Conservation (phyloP, 2,329 filamentous ascomycete genomes). For the Paecilomyces formosus region DNA sequence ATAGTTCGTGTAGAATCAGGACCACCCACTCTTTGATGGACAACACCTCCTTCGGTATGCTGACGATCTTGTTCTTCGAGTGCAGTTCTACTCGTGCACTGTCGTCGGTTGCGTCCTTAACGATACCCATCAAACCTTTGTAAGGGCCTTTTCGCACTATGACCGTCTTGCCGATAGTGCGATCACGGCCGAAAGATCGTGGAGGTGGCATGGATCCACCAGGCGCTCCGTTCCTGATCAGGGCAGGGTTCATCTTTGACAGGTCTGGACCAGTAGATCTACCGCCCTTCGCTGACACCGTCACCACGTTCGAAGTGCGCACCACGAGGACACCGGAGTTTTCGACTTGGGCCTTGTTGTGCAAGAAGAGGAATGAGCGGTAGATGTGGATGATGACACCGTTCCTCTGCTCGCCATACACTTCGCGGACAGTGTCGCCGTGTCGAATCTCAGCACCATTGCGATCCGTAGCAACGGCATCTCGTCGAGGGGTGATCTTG, state of each 20-base stretch:
- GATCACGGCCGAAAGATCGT: constrained; percentile 67
- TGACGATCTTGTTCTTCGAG: constrained; percentile 86
- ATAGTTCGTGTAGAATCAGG: neutral
- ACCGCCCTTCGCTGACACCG: constrained; percentile 89
- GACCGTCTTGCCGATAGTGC: constrained; percentile 83
- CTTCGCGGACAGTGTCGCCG: constrained; percentile 89
- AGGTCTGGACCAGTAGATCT: constrained; percentile 71
- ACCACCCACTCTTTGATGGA: constrained; percentile 68
- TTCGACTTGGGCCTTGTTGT: constrained; percentile 75
- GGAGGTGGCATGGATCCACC: constrained; percentile 60
- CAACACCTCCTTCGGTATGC: constrained; percentile 73
- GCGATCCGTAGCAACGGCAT: constrained; percentile 84
- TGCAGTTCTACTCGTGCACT: constrained; percentile 87
- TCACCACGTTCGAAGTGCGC: constrained; percentile 75
- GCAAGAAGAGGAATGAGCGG: constrained; percentile 83
- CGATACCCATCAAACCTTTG: constrained; percentile 89
- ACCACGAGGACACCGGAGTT: constrained; percentile 88
- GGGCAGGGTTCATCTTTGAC: constrained; percentile 82
- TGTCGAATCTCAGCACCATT: constrained; percentile 87
- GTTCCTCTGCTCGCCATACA: constrained; percentile 72
- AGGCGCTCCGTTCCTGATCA: constrained; percentile 60
- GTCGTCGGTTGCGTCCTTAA: constrained; percentile 85
- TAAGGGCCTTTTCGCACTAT: constrained; percentile 79
- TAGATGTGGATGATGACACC: constrained; percentile 93
- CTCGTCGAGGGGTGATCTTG: constrained; percentile 72